Evolutionary conservation across 345 rosid species (phyloP), one percentile per base, ranked within the genome.

Genomic region (Anacardium occidentale): DNA sequence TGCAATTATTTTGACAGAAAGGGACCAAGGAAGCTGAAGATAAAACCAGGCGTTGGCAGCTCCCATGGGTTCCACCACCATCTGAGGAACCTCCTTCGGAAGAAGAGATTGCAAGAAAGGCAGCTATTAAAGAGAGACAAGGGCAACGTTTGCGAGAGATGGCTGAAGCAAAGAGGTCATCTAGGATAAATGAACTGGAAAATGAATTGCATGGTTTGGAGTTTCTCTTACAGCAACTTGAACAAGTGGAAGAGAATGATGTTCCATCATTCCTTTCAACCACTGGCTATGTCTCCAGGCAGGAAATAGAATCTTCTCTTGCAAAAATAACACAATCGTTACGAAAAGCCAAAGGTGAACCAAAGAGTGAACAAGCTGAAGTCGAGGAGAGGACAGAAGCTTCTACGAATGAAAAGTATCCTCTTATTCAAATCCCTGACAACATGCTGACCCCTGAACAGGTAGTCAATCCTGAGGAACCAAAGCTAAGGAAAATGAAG

Each of bases 81-180:
- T 76, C 78, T 12, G 99, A 92, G 85, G 97, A 83, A 80, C 91
- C 89, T 73, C 99, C 99, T 76, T 92, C 99, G 52, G 94, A 88
- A 83, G 98, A 95, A 88, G 98, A 95, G 88, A 74, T 92, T 65
- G 99, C 99, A 2, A 86, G 98, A 78, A 95, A 88, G 79, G 99
- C 99, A 64, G 98, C 98, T 67, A 83, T 87, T 78, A 88, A 80
- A 76, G 99, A 92, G 79, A 92, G 90, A 75, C 98, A 89, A 75
- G 94, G 98, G 68, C 99, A 95, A 85, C 82, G 98, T 67, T 78
- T 95, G 82, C 87, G 98, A 77, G 99, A 92, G 69, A 95, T 95
- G 99, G 99, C 98, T 58, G 98, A 90, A 83, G 90, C 97, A 45
- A 95, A 91, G 90, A 85, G 91, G 83, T 88, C 80, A 45, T 86